Conservation (phyloP, 495 filamentous ascomycete genomes). For the Penicillium cataractarum region DNA sequence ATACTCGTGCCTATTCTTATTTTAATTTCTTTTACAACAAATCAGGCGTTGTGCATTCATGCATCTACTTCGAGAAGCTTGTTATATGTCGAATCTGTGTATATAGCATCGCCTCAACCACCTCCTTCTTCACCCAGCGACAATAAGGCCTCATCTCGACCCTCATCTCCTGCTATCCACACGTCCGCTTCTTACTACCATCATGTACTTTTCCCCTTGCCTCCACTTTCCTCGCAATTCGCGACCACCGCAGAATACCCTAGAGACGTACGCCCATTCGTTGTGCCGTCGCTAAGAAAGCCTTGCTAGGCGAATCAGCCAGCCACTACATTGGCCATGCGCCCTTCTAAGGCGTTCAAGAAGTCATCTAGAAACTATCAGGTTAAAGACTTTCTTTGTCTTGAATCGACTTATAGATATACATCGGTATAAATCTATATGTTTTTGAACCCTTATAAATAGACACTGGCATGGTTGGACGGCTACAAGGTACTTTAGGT, state of each 20-base stretch:
- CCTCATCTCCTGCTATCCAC: constrained; percentile 4
- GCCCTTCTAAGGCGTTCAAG: too few species aligned
- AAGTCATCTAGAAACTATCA: not conserved
- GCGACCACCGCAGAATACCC: constrained; percentile 8
- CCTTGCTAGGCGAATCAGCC: constrained; percentile 15
- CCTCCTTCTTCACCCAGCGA: constrained; percentile 9
- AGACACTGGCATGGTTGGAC: too few species aligned
- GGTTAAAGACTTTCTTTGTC: not conserved
- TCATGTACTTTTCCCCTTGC: constrained; percentile 5
- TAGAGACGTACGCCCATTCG: constrained; percentile 19
- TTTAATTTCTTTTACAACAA: not conserved
- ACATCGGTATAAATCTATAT: too few species aligned
- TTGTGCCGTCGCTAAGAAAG: constrained; percentile 14
- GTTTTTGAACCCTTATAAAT: too few species aligned
- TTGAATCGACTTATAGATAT: not conserved
- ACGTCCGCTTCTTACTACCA: not conserved
- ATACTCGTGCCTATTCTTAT: not conserved
- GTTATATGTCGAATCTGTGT: not conserved
- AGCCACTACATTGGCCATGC: constrained; percentile 5
- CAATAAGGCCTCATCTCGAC: constrained; percentile 6
- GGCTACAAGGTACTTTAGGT: not conserved
- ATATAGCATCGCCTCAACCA: not conserved
- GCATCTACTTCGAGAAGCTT: not conserved
- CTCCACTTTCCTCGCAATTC: not conserved
- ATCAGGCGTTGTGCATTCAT: not conserved